Evolutionary conservation across 2,329 filamentous ascomycete genomes (phyloP).

Genomic region (Aphanoascus verrucosus): DNA sequence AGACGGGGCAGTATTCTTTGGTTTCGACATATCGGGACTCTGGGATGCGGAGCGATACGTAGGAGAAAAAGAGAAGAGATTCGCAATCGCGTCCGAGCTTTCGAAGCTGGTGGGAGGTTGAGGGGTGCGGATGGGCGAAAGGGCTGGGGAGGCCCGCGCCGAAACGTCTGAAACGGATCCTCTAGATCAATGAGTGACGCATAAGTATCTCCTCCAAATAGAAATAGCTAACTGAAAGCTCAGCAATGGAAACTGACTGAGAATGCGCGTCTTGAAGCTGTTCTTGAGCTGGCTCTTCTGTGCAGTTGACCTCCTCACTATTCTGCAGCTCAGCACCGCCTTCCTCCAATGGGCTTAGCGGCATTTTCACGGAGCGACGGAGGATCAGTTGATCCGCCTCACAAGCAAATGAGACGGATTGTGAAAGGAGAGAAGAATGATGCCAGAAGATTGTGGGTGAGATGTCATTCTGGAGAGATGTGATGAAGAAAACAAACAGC

Average conservation of each 20-base stretch:
- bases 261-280: neutral
- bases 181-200: neutral
- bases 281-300: neutral
- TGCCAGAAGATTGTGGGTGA: neutral
- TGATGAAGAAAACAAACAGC: too few relatives aligned
- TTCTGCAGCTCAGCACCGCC: neutral
- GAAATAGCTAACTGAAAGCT: too few relatives aligned
- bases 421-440: too few relatives aligned
- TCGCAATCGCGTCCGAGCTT: neutral
- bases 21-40: constrained; percentile 28
- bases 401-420: too few relatives aligned
- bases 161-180: neutral
- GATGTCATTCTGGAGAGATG: neutral
- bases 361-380: too few relatives aligned
- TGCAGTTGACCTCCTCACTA: neutral
- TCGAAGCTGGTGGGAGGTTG: neutral
- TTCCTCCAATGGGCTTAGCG: neutral
- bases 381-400: too few relatives aligned
- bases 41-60: neutral
- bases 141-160: neutral
- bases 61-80: neutral
- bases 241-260: too few relatives aligned
- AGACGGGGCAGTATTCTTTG: constrained; percentile 30
- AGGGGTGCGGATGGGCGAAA: neutral
- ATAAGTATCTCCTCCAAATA: too few relatives aligned